Base-by-base conservation (phyloP, 208 protist genomes). In the Trypanosoma theileri region DNA sequence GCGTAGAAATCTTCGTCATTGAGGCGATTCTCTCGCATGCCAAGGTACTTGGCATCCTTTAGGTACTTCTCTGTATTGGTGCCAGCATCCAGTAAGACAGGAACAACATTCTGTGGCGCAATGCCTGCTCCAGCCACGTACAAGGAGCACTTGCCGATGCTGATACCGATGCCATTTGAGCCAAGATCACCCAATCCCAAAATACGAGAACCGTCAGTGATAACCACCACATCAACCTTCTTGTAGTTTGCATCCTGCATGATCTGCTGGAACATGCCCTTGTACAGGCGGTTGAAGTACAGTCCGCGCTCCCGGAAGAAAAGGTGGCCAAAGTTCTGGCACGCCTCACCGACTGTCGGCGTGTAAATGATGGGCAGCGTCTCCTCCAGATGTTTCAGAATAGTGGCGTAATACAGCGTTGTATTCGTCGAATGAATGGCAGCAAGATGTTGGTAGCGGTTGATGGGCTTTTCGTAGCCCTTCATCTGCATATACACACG, bases 201-300 rank as follows among this genome's bases (percentile, higher is more conserved):
- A 89, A 99, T 99, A 67, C 97, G 88, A 17, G 84, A 89, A 72
- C 97, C 97, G 72, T 98, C 97, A n/a, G 95, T 97, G 40, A 99
- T 96, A 66, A 99, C 97, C 64, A 98, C 95, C 61, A 98, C 84
- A 48, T 98, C 85, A 19, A 96, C 84, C 50, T 85, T 65, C 48
- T 80, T 64, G 57, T 89, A 80, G 35, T 79, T 71, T 45, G 83
- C 92, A 40, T 98, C 82, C 14, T 84, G 58, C 55, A 98, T 74
- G 59, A 97, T 87, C 28, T 82, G 35, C 17, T 71, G 31, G 66
- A 98, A 94, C 19, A 82, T 61, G 22, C 94, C 94, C 75, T 91
- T 91, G 70, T 96, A 82, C 46, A 69, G 51, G 26, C 73, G 69
- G 63, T 75, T 80, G 59, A 98, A 82, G 82, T 97, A 98, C 79